Evolutionary conservation across 805 yeast genomes (phyloP).

Genomic region (Metschnikowia corniflorae): DNA sequence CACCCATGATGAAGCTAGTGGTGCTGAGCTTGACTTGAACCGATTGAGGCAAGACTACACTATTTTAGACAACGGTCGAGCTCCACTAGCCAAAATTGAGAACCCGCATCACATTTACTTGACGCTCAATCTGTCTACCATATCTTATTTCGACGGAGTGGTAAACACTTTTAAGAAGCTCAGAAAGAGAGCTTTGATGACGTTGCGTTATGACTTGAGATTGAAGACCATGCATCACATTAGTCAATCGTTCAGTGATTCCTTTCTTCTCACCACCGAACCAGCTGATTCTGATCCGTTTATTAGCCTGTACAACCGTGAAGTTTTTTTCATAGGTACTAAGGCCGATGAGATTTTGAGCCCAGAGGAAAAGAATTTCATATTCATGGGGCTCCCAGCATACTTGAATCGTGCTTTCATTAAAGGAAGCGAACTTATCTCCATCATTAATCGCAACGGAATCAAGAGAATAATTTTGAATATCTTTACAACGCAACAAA

Average conservation of each 20-base stretch:
- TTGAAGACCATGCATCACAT: slow-evolving; percentile 51
- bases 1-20: slow-evolving; percentile 22
- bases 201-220: slow-evolving; percentile 57
- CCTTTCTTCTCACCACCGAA: slow-evolving; percentile 52
- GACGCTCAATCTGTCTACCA: slow-evolving; percentile 30
- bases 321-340: slow-evolving; percentile 45
- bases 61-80: slow-evolving; percentile 39
- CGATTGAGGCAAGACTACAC: slow-evolving; percentile 39
- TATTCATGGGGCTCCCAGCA: slow-evolving; percentile 46
- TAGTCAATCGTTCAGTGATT: slow-evolving; percentile 44
- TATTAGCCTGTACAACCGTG: slow-evolving; percentile 49
- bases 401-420: slow-evolving; percentile 52
- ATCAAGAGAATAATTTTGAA: slow-evolving; percentile 56
- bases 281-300: slow-evolving; percentile 59
- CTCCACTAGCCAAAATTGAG: slow-evolving; percentile 17
- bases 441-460: slow-evolving; percentile 54
- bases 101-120: slow-evolving; percentile 28
- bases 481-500: slow-evolving; percentile 64
- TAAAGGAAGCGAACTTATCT: slow-evolving; percentile 47
- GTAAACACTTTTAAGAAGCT: slow-evolving; percentile 33
- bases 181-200: slow-evolving; percentile 37
- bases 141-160: slow-evolving; percentile 35
- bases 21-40: slow-evolving; percentile 23
- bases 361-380: slow-evolving; percentile 26
- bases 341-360: slow-evolving; percentile 34